Conservation (phyloP, 805 yeast genomes). For the Candida peoriensis region DNA sequence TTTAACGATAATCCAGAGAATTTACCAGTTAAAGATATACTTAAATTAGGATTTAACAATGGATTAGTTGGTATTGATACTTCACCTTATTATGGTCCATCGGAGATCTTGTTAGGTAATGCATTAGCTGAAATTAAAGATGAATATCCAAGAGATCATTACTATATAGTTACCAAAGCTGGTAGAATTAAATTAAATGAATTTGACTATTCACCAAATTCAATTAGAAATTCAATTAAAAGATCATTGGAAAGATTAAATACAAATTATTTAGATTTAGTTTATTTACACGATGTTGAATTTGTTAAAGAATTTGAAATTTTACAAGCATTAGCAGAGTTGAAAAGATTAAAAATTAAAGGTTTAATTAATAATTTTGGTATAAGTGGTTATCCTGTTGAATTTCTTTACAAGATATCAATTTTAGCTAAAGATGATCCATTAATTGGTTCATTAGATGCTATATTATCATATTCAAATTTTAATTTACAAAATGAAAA, state of each 20-base stretch:
- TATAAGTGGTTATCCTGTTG: constrained; percentile 82
- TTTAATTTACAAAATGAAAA: constrained; percentile 73
- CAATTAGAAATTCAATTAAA: constrained; percentile 56
- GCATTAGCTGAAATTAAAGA: constrained; percentile 42
- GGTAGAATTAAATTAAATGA: constrained; percentile 67
- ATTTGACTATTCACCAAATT: constrained; percentile 66
- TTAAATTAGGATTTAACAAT: constrained; percentile 52
- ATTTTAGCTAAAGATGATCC: constrained; percentile 26
- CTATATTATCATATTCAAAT: constrained; percentile 73
- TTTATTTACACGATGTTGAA: constrained; percentile 87
- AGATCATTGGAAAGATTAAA: constrained; percentile 64
- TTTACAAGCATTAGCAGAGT: constrained; percentile 56
- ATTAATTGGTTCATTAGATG: constrained; percentile 63
- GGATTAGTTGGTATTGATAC: constrained; percentile 85
- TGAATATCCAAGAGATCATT: constrained; percentile 50
- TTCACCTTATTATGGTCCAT: constrained; percentile 90
- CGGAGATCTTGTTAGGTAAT: constrained; percentile 68
- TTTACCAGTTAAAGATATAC: constrained; percentile 52
- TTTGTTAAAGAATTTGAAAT: constrained; percentile 56
- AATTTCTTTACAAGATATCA: constrained; percentile 54
- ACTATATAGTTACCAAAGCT: constrained; percentile 77
- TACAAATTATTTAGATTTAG: constrained; percentile 70
- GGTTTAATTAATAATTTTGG: constrained; percentile 69
- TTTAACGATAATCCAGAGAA: constrained; percentile 65
- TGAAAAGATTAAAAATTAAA: constrained; percentile 53